phyloP scores from a whole-genome alignment of 202 grass and related monocot genomes.

The Alloteropsis angusta region DNA sequence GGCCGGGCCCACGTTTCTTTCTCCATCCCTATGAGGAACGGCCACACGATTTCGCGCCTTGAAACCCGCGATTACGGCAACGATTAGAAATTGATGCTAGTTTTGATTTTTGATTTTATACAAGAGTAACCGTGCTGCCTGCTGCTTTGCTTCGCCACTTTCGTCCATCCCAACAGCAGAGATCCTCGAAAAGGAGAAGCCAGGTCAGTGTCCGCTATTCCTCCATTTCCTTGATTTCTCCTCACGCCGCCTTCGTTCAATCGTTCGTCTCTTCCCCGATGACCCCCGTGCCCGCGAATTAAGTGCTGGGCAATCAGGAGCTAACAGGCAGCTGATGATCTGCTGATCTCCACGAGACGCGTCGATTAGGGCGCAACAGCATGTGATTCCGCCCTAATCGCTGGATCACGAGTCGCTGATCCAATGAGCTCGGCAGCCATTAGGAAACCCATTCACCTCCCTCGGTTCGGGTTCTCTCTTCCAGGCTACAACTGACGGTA shows the following conservation, averaged over 20 bases:
- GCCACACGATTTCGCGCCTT: slow-evolving; percentile 8
- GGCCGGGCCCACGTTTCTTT: neutral
- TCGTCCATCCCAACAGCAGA: neutral
- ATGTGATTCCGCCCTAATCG: neutral
- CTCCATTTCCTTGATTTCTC: neutral
- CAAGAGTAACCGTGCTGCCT: slow-evolving; percentile 16
- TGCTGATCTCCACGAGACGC: neutral
- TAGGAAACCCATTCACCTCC: neutral
- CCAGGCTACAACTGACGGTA: neutral
- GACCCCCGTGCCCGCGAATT: neutral
- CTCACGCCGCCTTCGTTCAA: neutral
- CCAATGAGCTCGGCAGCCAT: neutral
- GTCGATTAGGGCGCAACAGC: slow-evolving; percentile 5
- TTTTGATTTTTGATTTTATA: neutral
- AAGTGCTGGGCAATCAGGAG: neutral
- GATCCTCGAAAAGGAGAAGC: neutral
- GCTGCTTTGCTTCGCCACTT: neutral
- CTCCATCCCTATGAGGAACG: neutral
- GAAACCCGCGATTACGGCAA: slow-evolving; percentile 35
- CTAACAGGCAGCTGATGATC: neutral
- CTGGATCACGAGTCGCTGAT: neutral
- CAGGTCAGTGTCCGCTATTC: slow-evolving; percentile 4
- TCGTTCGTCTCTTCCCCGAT: neutral
- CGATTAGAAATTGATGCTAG: slow-evolving; percentile 7
- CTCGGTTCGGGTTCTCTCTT: neutral